These are phyloP conservation scores for Pyrenochaeta sp. DNA, from an alignment of 2,329 filamentous ascomycete genomes.

Conservation along the genomic window DNA sequence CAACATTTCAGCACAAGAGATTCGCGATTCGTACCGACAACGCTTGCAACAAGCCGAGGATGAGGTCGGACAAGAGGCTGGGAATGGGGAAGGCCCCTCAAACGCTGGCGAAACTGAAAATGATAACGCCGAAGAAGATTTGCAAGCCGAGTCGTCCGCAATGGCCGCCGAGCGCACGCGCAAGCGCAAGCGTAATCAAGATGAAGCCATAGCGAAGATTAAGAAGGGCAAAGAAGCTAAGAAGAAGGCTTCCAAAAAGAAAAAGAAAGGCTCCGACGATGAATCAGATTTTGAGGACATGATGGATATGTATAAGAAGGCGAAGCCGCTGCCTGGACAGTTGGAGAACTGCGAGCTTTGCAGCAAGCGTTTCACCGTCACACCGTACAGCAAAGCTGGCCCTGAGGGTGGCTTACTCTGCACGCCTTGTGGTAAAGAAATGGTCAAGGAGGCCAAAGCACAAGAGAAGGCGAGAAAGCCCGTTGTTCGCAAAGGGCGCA, in stretches of 20 bases:
- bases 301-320: slow-evolving; percentile 64
- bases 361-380: slow-evolving; percentile 89
- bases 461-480: slow-evolving; percentile 67
- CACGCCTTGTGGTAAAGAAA: slow-evolving; percentile 77
- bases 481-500: slow-evolving; percentile 67
- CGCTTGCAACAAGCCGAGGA: slow-evolving; percentile 60
- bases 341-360: slow-evolving; percentile 88
- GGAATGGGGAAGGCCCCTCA: slow-evolving; percentile 47
- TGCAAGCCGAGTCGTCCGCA: slow-evolving; percentile 48
- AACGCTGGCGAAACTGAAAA: slow-evolving; percentile 47
- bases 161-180: slow-evolving; percentile 55
- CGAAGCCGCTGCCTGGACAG: slow-evolving; percentile 77
- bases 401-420: slow-evolving; percentile 89
- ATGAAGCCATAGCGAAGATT: slow-evolving; percentile 53
- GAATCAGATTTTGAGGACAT: slow-evolving; percentile 59
- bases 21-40: slow-evolving; percentile 66
- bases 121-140: slow-evolving; percentile 42
- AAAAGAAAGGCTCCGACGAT: slow-evolving; percentile 51
- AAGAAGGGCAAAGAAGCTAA: slow-evolving; percentile 61
- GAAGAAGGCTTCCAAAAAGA: slow-evolving; percentile 55
- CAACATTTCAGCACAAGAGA: slow-evolving; percentile 74
- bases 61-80: slow-evolving; percentile 43
- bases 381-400: slow-evolving; percentile 83
- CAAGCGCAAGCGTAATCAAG: slow-evolving; percentile 68
- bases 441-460: slow-evolving; percentile 71